These are phyloP conservation scores for Umbelopsis ramanniana DNA, from an alignment of 192 early-diverging fungal genomes.

Conservation along the genomic window DNA sequence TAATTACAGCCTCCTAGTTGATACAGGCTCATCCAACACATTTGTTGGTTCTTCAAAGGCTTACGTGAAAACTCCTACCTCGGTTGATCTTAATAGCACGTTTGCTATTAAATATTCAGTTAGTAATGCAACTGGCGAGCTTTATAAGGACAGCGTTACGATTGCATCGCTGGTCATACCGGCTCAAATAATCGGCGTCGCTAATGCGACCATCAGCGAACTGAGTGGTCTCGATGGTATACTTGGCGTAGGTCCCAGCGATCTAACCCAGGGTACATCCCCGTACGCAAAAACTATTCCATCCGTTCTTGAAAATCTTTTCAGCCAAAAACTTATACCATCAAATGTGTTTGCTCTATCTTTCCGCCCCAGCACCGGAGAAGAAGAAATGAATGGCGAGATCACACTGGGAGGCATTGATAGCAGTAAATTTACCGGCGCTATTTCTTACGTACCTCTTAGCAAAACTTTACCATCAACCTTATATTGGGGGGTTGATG, in stretches of 20 bases:
- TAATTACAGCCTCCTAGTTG: no score
- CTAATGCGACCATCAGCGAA: no score
- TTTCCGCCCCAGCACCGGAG: slow-evolving; percentile 30
- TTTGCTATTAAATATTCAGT: no score
- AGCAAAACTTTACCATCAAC: background rate
- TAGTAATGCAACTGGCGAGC: no score
- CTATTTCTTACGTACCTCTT: slow-evolving; percentile 45
- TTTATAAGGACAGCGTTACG: no score
- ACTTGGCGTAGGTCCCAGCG: slow-evolving; percentile 30
- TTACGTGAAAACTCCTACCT: no score
- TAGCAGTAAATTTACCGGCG: slow-evolving; percentile 44
- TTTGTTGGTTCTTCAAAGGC: no score
- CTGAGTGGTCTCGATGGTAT: background rate
- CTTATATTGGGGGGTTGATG: slow-evolving; percentile 37
- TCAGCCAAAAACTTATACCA: slow-evolving; percentile 20
- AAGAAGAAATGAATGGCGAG: slow-evolving; percentile 29
- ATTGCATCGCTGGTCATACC: no score
- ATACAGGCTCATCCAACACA: no score
- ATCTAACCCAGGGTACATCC: slow-evolving; percentile 19
- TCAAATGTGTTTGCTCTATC: slow-evolving; percentile 51
- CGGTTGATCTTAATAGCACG: no score
- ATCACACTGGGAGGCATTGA: slow-evolving; percentile 54
- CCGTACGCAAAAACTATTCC: background rate
- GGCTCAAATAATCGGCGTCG: no score
- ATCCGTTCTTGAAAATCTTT: slow-evolving; percentile 28